A percentile compares a stretch with the other conserved stretches of the same genome.
phyloP scores from a whole-genome alignment of 2,329 filamentous ascomycete genomes.

The Colletotrichum noveboracense region DNA sequence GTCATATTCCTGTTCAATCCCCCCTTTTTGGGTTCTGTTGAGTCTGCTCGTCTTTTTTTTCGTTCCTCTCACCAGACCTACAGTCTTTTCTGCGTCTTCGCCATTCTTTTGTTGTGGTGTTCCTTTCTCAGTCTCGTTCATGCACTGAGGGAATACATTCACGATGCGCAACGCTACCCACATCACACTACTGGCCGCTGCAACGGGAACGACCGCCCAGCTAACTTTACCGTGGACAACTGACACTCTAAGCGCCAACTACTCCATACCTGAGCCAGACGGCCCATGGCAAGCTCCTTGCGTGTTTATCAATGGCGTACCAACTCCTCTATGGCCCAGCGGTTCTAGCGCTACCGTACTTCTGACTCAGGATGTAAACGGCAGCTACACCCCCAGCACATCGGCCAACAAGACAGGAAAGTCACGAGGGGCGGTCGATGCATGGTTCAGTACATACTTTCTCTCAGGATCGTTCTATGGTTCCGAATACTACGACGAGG shows the following conservation, averaged over 20 bases:
- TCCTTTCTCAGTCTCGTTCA: not conserved
- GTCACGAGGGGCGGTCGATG: not conserved
- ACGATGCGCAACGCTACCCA: not conserved
- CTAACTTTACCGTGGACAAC: not conserved
- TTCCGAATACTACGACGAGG: not conserved
- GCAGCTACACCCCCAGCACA: not conserved
- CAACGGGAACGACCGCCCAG: not conserved
- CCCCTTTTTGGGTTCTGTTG: not conserved
- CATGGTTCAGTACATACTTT: not conserved
- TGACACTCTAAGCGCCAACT: not conserved
- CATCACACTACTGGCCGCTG: not conserved
- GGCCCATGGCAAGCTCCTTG: conserved; percentile 4
- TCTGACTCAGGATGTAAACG: not conserved
- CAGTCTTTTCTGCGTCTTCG: not conserved
- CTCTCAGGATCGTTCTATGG: not conserved
- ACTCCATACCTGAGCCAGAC: not conserved
- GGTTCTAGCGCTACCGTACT: not conserved
- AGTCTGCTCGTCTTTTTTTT: not conserved
- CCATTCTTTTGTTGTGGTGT: not conserved
- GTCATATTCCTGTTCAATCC: not conserved
- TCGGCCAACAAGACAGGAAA: not conserved
- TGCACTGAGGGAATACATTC: not conserved
- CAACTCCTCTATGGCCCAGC: not conserved
- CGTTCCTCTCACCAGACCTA: not conserved
- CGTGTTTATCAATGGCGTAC: not conserved